A percentile compares a stretch with the other conserved stretches of the same genome.
These are phyloP conservation scores for Podaxis sp. DNA, from an alignment of 768 basidiomycete species.

Conservation along the genomic window DNA sequence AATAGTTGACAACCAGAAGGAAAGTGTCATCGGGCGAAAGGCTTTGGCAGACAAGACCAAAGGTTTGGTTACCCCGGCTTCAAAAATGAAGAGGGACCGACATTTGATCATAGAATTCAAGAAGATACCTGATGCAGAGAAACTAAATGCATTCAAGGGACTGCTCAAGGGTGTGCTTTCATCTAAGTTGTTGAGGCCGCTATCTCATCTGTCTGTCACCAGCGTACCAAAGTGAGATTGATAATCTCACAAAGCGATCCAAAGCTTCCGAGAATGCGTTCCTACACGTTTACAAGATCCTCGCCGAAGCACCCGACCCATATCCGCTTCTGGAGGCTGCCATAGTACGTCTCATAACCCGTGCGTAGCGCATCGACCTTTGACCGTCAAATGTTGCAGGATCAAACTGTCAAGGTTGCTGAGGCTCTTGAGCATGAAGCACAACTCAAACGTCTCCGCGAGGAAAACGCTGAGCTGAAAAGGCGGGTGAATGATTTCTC, in stretches of 20 bases:
- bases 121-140: conserved; percentile 88
- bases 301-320: conserved; percentile 97
- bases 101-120: conserved; percentile 72
- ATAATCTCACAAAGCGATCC: conserved; percentile 88
- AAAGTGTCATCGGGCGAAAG: conserved; percentile 91
- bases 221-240: conserved; percentile 98
- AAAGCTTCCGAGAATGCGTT: conserved; percentile 94
- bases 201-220: conserved; percentile 1
- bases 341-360: conserved; percentile 45
- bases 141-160: conserved; percentile 82
- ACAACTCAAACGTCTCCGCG: conserved; percentile 67
- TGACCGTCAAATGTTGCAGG: conserved; percentile 38
- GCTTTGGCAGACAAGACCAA: conserved; percentile 93
- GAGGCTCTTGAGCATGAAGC: conserved; percentile 75
- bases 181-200: not conserved
- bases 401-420: conserved; percentile 87
- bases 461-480: conserved; percentile 81
- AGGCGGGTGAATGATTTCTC: conserved; percentile 63
- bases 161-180: conserved; percentile 70
- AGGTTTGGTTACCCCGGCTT: conserved; percentile 45
- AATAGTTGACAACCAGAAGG: conserved; percentile 98
- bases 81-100: not conserved
- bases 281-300: conserved; percentile 91
- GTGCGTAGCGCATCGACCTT: not conserved
- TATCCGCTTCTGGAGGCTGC: conserved; percentile 95